Conservation (phyloP, 306 rosid genomes). For the Prunus padus region DNA sequence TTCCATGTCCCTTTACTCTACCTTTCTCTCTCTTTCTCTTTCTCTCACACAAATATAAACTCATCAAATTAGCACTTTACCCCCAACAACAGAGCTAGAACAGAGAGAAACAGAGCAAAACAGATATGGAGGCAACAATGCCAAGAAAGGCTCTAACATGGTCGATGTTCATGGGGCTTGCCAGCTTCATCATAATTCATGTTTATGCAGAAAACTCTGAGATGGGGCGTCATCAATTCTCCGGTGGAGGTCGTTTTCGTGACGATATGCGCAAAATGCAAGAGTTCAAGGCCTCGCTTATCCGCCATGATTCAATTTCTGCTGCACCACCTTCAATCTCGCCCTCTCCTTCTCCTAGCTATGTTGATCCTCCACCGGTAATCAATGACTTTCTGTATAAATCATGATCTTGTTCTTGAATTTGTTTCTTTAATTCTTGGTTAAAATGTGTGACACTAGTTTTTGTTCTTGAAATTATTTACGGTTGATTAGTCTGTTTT, state of each 20-base stretch:
- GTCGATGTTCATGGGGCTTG: slow-evolving; percentile 27
- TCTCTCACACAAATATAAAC: slow-evolving; percentile 20
- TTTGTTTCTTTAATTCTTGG: background rate
- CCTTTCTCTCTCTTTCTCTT: slow-evolving; percentile 18
- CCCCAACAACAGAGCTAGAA: slow-evolving; percentile 25
- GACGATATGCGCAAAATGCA: slow-evolving; percentile 36
- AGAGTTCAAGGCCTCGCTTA: slow-evolving; percentile 41
- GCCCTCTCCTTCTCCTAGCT: slow-evolving; percentile 37
- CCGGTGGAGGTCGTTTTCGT: slow-evolving; percentile 13
- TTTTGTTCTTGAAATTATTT: background rate
- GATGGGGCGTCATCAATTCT: slow-evolving; percentile 4
- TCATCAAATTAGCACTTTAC: slow-evolving; percentile 20
- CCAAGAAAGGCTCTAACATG: slow-evolving; percentile 16
- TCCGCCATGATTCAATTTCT: slow-evolving; percentile 38
- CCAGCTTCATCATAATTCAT: slow-evolving; percentile 20
- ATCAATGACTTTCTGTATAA: background rate
- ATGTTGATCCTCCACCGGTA: slow-evolving; percentile 34
- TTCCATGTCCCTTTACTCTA: slow-evolving; percentile 34
- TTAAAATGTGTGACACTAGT: background rate
- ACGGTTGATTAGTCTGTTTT: background rate
- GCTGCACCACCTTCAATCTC: slow-evolving; percentile 29
- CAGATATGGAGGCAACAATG: slow-evolving; percentile 35
- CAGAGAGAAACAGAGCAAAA: background rate
- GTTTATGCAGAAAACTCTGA: slow-evolving; percentile 29
- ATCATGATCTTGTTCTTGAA: background rate